Conservation (phyloP, 331 rosid genomes). For the Pyrus hybrid region DNA sequence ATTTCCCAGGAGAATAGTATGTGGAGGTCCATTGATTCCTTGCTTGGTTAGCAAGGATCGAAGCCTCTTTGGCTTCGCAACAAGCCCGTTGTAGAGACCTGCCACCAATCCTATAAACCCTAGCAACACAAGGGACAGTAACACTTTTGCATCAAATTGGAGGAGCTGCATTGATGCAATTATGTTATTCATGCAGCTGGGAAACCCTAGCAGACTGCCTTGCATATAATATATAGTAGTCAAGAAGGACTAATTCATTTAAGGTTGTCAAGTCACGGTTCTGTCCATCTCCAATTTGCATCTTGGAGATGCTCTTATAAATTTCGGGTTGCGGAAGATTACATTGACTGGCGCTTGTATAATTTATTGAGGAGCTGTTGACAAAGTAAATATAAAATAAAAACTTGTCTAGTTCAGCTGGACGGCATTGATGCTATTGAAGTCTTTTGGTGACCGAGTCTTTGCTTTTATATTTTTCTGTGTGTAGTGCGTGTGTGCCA, state of each 20-base stretch:
- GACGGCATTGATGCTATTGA: too few species aligned
- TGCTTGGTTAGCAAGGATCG: constrained; percentile 30
- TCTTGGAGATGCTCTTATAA: too few species aligned
- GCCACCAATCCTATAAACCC: constrained; percentile 5
- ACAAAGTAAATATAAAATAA: too few species aligned
- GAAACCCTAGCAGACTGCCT: background rate
- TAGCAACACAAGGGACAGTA: constrained; percentile 9
- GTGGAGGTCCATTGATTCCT: constrained; percentile 39
- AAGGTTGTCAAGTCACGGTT: background rate
- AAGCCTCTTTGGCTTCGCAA: constrained; percentile 26
- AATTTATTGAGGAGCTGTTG: too few species aligned
- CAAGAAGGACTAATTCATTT: background rate
- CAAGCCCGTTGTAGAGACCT: constrained; percentile 10
- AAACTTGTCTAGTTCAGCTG: too few species aligned
- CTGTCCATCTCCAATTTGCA: background rate
- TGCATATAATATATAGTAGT: background rate
- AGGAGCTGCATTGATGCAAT: background rate
- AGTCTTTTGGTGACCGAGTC: too few species aligned
- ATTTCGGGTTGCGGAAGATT: too few species aligned
- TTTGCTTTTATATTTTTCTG: too few species aligned
- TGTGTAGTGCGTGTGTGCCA: too few species aligned
- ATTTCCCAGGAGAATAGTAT: constrained; percentile 32
- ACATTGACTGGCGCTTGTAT: too few species aligned
- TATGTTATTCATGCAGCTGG: background rate
- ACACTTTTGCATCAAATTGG: background rate